Evolutionary conservation across 1,284 basidiomycete species (phyloP).

Genomic region (Takashimella tepidaria): DNA sequence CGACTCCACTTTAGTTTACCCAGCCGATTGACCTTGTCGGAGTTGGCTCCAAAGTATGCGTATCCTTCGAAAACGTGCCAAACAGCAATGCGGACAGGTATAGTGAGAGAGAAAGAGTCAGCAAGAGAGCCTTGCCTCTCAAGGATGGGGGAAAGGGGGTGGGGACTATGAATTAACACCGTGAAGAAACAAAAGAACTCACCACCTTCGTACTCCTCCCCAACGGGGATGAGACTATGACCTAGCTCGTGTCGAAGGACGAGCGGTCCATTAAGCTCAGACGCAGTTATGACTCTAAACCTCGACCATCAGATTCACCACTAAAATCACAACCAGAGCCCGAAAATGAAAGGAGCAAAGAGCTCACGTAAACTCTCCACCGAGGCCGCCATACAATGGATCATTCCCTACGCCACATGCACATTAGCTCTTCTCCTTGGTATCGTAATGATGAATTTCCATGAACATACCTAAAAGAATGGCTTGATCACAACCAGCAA

Average conservation of each 20-base stretch:
- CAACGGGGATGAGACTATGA: slow-evolving; percentile 54
- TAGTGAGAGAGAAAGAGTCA: slow-evolving; percentile 1
- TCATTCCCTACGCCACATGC: slow-evolving; percentile 59
- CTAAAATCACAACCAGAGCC: too few relatives aligned
- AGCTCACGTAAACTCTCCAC: slow-evolving; percentile 73
- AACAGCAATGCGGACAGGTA: too few relatives aligned
- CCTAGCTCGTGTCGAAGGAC: slow-evolving; percentile 78
- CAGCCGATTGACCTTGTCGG: slow-evolving; percentile 40
- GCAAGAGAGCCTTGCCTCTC: background rate
- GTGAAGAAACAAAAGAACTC: slow-evolving; percentile 4
- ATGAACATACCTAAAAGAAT: slow-evolving; percentile 62
- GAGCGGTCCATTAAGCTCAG: slow-evolving; percentile 67
- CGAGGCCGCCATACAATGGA: slow-evolving; percentile 72
- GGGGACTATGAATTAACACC: too few relatives aligned
- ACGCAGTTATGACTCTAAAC: slow-evolving; percentile 74
- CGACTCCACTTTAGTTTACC: slow-evolving; percentile 60
- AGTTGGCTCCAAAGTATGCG: slow-evolving; percentile 69
- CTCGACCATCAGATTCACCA: background rate
- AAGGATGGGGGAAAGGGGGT: too few relatives aligned
- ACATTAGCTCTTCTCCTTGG: background rate
- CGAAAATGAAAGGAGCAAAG: background rate
- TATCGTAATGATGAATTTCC: background rate
- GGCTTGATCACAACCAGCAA: slow-evolving; percentile 64
- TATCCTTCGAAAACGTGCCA: too few relatives aligned
- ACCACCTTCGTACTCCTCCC: slow-evolving; percentile 80